Conservation (phyloP, 2,329 filamentous ascomycete species). For the Daldinia sp. region DNA sequence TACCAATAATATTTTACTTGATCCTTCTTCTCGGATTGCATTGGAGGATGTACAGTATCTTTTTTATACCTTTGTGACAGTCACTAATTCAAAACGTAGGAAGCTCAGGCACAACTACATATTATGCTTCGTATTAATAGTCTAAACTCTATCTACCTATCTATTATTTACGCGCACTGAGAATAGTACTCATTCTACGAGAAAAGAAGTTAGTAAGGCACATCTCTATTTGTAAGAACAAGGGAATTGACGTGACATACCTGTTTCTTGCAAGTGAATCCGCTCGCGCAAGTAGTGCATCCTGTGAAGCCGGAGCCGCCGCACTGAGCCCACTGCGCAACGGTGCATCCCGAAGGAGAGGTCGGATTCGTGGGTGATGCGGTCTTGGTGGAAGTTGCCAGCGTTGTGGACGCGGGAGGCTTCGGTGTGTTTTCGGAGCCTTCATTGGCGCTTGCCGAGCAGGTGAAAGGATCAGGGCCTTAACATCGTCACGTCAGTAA, state of each 20-base stretch:
- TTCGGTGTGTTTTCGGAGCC: slow-evolving; percentile 23
- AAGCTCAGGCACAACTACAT: neutral
- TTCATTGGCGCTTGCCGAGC: slow-evolving; percentile 27
- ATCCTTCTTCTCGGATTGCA: too few species aligned
- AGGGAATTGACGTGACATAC: slow-evolving; percentile 23
- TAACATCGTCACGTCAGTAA: neutral
- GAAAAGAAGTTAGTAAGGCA: slow-evolving; percentile 9
- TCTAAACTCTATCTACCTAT: neutral
- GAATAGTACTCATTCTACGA: slow-evolving; percentile 34
- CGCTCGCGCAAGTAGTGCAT: slow-evolving; percentile 41
- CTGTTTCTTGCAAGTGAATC: slow-evolving; percentile 41
- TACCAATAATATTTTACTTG: neutral
- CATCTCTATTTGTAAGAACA: neutral
- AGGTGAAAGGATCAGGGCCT: slow-evolving; percentile 47
- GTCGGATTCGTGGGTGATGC: slow-evolving; percentile 32
- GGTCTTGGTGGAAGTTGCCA: slow-evolving; percentile 41
- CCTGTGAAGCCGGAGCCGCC: slow-evolving; percentile 41
- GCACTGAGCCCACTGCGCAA: slow-evolving; percentile 39
- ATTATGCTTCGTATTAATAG: neutral
- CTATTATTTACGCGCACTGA: slow-evolving; percentile 19
- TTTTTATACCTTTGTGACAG: neutral
- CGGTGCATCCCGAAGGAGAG: slow-evolving; percentile 35
- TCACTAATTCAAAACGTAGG: neutral
- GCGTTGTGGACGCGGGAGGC: slow-evolving; percentile 28
- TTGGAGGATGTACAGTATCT: too few species aligned